A percentile compares a stretch with the other conserved stretches of the same genome.
phyloP scores from a whole-genome alignment of 805 yeast species.

The Sugiyamaella qingdaonensis region DNA sequence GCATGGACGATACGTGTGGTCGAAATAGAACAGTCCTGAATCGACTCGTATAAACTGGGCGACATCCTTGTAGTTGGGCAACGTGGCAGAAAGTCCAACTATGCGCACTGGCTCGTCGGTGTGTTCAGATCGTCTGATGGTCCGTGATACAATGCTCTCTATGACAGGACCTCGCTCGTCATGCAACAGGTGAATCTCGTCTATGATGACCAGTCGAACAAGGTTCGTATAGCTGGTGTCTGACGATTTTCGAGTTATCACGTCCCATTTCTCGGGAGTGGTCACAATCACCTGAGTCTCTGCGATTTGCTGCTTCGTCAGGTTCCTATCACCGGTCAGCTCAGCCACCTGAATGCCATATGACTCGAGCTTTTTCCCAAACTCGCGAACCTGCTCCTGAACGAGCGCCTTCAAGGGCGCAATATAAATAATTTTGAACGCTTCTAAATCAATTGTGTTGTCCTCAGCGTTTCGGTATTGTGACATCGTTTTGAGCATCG shows the following conservation, averaged over 20 bases:
- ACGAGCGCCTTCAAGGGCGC: constrained; percentile 95
- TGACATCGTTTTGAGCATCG: constrained; percentile 60
- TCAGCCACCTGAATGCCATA: constrained; percentile 75
- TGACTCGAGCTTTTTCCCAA: constrained; percentile 59
- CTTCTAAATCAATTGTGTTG: constrained; percentile 49
- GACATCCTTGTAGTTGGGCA: constrained; percentile 85
- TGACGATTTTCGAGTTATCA: constrained; percentile 76
- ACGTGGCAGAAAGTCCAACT: constrained; percentile 87
- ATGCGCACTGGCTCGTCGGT: constrained; percentile 55
- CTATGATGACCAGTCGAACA: constrained; percentile 73
- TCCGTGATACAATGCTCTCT: constrained; percentile 81
- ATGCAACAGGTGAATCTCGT: constrained; percentile 88
- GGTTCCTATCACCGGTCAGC: constrained; percentile 82
- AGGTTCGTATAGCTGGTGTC: constrained; percentile 61
- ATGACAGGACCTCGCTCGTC: constrained; percentile 94
- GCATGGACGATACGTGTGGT: constrained; percentile 82
- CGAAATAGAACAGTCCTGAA: constrained; percentile 71
- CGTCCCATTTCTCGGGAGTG: constrained; percentile 98
- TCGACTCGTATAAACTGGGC: constrained; percentile 74
- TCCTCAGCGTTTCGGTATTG: constrained; percentile 44
- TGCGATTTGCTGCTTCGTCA: constrained; percentile 69
- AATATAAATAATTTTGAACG: constrained; percentile 76
- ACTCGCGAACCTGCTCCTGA: constrained; percentile 89
- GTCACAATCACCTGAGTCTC: constrained; percentile 83
- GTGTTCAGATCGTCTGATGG: constrained; percentile 45